Percentiles rank a stretch among this genome's conserved stretches.
These are phyloP conservation scores for Acanthamoeba lenticulata DNA, from an alignment of 208 protist genomes.

Conservation along the genomic window DNA sequence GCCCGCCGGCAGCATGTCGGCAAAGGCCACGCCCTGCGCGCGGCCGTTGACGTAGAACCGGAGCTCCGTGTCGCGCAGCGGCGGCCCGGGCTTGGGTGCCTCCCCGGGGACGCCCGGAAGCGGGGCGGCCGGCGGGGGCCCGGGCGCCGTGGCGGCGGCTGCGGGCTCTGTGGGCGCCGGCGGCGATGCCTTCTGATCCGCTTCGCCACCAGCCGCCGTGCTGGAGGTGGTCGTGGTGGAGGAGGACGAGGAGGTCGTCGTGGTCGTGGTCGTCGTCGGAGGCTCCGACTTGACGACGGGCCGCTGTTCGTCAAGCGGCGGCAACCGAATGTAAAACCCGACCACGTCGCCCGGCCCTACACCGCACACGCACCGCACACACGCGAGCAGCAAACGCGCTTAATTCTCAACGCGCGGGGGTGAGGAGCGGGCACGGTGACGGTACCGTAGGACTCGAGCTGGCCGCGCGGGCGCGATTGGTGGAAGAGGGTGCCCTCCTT, in stretches of 20 bases:
- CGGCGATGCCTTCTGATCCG: background rate
- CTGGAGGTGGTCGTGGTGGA: background rate
- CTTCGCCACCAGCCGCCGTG: background rate
- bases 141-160: background rate
- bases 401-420: no score
- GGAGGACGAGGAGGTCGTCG: background rate
- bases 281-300: background rate
- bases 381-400: background rate
- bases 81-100: background rate
- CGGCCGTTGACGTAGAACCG: slow-evolving; percentile 76
- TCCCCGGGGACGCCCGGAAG: background rate
- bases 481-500: slow-evolving; percentile 75
- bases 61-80: slow-evolving; percentile 26
- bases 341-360: slow-evolving; percentile 57
- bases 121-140: background rate
- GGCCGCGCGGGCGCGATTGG: background rate
- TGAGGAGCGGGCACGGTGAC: background rate
- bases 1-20: slow-evolving; percentile 52
- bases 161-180: background rate
- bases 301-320: background rate
- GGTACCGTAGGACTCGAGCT: slow-evolving; percentile 65
- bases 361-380: background rate
- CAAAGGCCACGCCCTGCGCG: slow-evolving; percentile 68
- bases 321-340: slow-evolving; percentile 76
- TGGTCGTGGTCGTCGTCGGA: no score